Conservation (phyloP, 495 filamentous ascomycete genomes). For the Annulohypoxylon stygium region DNA sequence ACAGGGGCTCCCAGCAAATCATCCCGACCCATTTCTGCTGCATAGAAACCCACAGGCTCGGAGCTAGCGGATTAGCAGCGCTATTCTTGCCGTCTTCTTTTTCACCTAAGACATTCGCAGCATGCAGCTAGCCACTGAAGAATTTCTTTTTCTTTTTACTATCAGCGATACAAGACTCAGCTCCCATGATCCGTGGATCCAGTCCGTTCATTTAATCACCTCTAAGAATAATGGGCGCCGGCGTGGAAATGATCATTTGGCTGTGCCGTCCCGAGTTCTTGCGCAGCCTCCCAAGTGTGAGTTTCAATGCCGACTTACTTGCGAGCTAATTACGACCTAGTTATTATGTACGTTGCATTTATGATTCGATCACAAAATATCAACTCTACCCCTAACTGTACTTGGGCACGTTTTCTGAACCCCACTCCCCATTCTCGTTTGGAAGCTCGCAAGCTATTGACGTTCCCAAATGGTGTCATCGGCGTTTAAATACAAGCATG, state of each 20-base stretch:
- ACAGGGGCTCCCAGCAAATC: constrained; percentile 23
- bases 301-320: not conserved
- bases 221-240: not conserved
- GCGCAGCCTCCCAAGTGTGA: not conserved
- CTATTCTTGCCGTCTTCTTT: not conserved
- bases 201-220: not conserved
- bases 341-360: not conserved
- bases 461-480: not conserved
- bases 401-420: not conserved
- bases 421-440: not conserved
- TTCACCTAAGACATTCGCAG: not conserved
- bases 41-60: constrained; percentile 1
- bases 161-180: not conserved
- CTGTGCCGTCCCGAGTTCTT: not conserved
- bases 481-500: not conserved
- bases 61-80: not conserved
- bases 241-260: not conserved
- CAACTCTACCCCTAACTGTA: not conserved
- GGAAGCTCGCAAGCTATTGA: not conserved
- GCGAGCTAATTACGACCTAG: not conserved
- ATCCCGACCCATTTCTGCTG: not conserved
- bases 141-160: not conserved
- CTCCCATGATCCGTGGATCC: not conserved
- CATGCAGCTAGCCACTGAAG: not conserved
- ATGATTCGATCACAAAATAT: not conserved